These are phyloP conservation scores for Xylaria polymorpha DNA, from an alignment of 2,329 filamentous ascomycete species.

Conservation along the genomic window DNA sequence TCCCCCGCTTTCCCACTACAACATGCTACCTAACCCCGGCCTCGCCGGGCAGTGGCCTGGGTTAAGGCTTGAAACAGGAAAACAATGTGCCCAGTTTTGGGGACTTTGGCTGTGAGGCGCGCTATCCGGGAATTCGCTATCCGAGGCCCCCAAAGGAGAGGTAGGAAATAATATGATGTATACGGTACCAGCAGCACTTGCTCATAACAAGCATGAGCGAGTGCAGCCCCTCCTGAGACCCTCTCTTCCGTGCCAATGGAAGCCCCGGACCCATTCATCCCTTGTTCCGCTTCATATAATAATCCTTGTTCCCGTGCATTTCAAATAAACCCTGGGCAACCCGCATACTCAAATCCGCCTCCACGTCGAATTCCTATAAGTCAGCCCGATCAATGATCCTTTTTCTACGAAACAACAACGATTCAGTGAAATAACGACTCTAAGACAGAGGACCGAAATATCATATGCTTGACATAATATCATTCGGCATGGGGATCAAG, in stretches of 20 bases:
- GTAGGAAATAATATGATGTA: constrained; percentile 5
- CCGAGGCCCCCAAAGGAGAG: constrained; percentile 9
- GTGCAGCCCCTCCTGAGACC: constrained; percentile 16
- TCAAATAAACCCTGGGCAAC: constrained; percentile 27
- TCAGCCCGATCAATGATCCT: not conserved
- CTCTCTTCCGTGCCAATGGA: not conserved
- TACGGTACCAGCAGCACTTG: not conserved
- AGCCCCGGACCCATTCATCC: constrained; percentile 14
- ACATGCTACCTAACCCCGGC: not conserved
- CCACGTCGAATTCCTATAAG: not conserved
- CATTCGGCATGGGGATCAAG: constrained; percentile 33
- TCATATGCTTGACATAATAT: constrained; percentile 34
- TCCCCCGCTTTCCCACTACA: constrained; percentile 1
- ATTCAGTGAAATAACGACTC: not conserved
- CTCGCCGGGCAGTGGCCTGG: not conserved
- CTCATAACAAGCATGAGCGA: constrained; percentile 18
- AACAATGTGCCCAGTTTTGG: not conserved
- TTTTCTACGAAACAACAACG: constrained; percentile 1
- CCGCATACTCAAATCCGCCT: constrained; percentile 19
- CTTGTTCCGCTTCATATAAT: constrained; percentile 13
- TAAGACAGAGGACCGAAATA: not conserved
- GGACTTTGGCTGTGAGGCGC: not conserved
- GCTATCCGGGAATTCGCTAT: constrained; percentile 20
- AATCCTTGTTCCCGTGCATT: constrained; percentile 21
- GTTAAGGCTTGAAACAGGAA: constrained; percentile 6